phyloP scores from a whole-genome alignment of 805 yeast genomes.

The Lipomyces yamanashiensis region DNA sequence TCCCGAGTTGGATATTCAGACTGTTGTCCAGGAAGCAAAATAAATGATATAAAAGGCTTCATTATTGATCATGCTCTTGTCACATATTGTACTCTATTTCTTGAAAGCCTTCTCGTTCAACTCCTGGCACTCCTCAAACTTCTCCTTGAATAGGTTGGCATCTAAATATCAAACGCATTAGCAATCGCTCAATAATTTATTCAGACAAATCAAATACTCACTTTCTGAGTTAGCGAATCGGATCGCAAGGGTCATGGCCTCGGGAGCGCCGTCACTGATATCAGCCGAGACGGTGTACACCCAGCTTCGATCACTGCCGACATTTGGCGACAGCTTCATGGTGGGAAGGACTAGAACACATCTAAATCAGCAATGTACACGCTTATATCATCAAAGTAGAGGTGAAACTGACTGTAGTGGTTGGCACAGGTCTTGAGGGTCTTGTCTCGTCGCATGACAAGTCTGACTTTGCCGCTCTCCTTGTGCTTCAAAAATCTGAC shows the following conservation, averaged over 20 bases:
- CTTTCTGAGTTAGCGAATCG: constrained; percentile 66
- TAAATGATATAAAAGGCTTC: background rate
- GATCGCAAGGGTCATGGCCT: constrained; percentile 94
- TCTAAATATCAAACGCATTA: constrained; percentile 54
- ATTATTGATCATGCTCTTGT: background rate
- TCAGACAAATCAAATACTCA: constrained; percentile 6
- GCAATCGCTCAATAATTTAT: background rate
- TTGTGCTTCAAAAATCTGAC: constrained; percentile 94
- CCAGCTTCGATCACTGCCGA: constrained; percentile 98
- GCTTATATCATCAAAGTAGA: background rate
- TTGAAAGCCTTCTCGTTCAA: constrained; percentile 54
- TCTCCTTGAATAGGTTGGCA: constrained; percentile 93
- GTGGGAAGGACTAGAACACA: constrained; percentile 36
- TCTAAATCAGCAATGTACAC: background rate
- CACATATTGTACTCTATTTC: constrained; percentile 16
- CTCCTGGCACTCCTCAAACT: constrained; percentile 83
- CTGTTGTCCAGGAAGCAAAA: too few relatives aligned
- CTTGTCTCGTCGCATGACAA: constrained; percentile 98
- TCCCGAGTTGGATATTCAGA: too few relatives aligned
- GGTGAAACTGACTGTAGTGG: constrained; percentile 65
- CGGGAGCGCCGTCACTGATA: constrained; percentile 92
- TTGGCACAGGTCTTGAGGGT: constrained; percentile 98
- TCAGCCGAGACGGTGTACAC: constrained; percentile 95
- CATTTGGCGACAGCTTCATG: constrained; percentile 74
- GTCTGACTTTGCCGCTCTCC: constrained; percentile 76